These are phyloP conservation scores for Ichthyophthirius multifiliis DNA, from an alignment of 169 alveolate species.

Conservation along the genomic window DNA sequence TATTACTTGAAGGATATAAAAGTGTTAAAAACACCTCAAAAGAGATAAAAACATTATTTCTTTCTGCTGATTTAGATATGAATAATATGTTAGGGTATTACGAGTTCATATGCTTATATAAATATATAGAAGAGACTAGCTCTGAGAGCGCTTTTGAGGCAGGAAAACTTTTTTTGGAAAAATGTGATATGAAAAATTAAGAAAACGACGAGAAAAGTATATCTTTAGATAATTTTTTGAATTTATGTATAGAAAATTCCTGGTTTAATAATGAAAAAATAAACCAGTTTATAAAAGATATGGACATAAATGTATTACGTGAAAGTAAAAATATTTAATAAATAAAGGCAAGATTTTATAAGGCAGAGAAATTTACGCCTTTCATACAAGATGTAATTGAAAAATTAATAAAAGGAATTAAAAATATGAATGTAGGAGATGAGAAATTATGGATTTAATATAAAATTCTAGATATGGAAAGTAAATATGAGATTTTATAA, in stretches of 20 bases:
- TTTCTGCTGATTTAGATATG: slow-evolving; percentile 1
- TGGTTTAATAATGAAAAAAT: not conserved
- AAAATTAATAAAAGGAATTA: not conserved
- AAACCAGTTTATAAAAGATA: not conserved
- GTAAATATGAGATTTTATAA: not conserved
- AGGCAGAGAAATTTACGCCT: not conserved
- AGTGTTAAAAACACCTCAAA: not conserved
- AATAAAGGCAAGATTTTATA: not conserved
- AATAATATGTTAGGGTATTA: not conserved
- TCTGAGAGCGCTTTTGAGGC: not conserved
- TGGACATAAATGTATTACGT: not conserved
- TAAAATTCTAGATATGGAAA: not conserved
- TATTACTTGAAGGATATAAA: not conserved
- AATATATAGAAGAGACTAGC: not conserved
- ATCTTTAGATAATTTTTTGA: not conserved
- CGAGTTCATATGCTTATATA: not conserved
- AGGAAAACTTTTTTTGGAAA: not conserved
- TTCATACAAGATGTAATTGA: not conserved
- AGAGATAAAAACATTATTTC: not conserved
- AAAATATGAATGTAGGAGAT: not conserved
- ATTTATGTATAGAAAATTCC: not conserved
- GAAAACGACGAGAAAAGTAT: not conserved
- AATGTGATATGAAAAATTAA: not conserved
- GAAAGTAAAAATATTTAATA: not conserved
- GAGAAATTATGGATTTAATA: not conserved